A percentile compares a stretch with the other conserved stretches of the same genome.
phyloP scores from a whole-genome alignment of 2,329 filamentous ascomycete species.

The Fusarium succisae region DNA sequence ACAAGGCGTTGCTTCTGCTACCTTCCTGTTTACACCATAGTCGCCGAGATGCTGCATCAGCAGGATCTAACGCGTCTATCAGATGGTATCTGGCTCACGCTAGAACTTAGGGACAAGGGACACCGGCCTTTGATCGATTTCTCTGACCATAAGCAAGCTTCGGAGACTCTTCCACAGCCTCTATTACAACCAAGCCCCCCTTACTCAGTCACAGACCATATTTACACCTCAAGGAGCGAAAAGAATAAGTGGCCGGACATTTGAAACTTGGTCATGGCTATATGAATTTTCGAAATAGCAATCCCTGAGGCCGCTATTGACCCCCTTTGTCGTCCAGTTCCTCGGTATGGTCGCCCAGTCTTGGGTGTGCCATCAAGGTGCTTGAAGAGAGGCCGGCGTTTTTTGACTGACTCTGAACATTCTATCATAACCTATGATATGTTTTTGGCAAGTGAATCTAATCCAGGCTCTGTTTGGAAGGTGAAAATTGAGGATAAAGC shows the following conservation, averaged over 20 bases:
- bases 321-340: background rate
- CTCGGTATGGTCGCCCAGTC: background rate
- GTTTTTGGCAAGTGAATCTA: background rate
- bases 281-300: background rate
- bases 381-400: background rate
- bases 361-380: background rate
- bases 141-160: background rate
- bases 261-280: background rate
- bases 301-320: background rate
- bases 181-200: background rate
- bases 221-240: background rate
- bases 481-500: background rate
- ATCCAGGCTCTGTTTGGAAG: background rate
- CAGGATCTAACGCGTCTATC: background rate
- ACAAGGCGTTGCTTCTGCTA: background rate
- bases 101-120: background rate
- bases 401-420: background rate
- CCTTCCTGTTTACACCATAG: conserved; percentile 10
- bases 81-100: background rate
- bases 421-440: background rate
- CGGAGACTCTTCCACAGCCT: background rate
- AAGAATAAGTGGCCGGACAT: background rate
- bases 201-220: background rate
- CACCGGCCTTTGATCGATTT: no score
- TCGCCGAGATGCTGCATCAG: background rate